These are phyloP conservation scores for Beauveria scarabaeidicola DNA, from an alignment of 2,329 filamentous ascomycete genomes.

Conservation along the genomic window DNA sequence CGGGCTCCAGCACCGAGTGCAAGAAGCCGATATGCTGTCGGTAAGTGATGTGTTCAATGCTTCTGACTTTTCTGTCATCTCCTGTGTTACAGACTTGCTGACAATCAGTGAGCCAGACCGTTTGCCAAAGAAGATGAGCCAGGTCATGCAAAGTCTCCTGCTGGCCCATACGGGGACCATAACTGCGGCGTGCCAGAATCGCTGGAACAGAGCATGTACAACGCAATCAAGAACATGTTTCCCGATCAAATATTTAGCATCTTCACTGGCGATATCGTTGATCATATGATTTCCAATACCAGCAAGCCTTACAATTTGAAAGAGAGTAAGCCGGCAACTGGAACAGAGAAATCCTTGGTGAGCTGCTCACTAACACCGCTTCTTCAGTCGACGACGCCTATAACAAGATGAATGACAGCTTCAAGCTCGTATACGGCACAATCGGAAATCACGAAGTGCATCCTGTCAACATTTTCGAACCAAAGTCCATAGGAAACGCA, in stretches of 20 bases:
- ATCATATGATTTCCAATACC: conserved; percentile 42
- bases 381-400: conserved; percentile 37
- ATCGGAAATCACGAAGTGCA: conserved; percentile 50
- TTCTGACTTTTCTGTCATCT: neutral
- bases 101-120: conserved; percentile 20
- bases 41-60: conserved; percentile 17
- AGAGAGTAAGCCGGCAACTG: conserved; percentile 18
- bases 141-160: conserved; percentile 38
- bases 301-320: conserved; percentile 25
- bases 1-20: conserved; percentile 46
- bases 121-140: conserved; percentile 39
- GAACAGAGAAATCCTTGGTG: conserved; percentile 12
- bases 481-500: conserved; percentile 28
- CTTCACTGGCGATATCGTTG: conserved; percentile 52
- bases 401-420: conserved; percentile 32
- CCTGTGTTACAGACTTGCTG: neutral
- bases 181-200: conserved; percentile 43
- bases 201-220: conserved; percentile 48
- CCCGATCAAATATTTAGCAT: conserved; percentile 43
- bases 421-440: conserved; percentile 41
- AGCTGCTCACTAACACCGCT: neutral
- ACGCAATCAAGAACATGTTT: conserved; percentile 37
- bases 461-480: conserved; percentile 43
- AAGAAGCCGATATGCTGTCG: conserved; percentile 53
- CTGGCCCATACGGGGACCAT: conserved; percentile 43